Base-by-base conservation (phyloP, 495 filamentous ascomycete species). In the Usnea hakonensis region DNA sequence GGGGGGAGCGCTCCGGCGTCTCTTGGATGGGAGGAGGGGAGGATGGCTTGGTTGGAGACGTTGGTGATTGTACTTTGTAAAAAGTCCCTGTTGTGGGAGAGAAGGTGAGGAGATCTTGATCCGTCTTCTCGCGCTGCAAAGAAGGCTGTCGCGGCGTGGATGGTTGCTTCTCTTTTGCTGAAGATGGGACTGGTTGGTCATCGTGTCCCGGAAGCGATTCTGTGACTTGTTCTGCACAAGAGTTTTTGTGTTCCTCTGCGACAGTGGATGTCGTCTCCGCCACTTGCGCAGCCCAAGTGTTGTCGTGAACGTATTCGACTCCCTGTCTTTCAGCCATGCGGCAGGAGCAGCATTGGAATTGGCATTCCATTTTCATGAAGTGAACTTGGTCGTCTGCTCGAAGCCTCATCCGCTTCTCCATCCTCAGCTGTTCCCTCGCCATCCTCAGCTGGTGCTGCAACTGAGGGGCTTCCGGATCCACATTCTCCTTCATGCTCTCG, bases 291-390 rank as follows among this genome's bases (percentile, higher is more conserved):
- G 48, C 38, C 17, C 70, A 63, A 33, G 56, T 73, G 3, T 64
- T 66, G 50, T 84, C 81, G 60, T 84, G 78, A n/a, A 79, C 66
- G 62, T 80, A 84, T n/a, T 68, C 65, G 19, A 64, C 70, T n/a
- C 78, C 79, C 19, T 78, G 69, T 37, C 69, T 66, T 63, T 86
- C 82, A 5, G 81, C 79, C 55, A 83, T 61, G 43, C 83, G 77
- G 69, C 86, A 90, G 2, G 84, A 73, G 74, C 89, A 94, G 70
- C 82, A 82, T 60, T 82, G 80, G 61, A 93, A 84, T 53, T 85
- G 81, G 72, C 91, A 95, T 70, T 95, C 90, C 63, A 88, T 81
- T 66, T 88, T 83, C 77, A 96, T 75, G 70, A 91, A 95, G n/a
- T 91, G 81, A 32, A 92, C 75, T 66, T 86, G 83, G 17, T 89